phyloP scores from a whole-genome alignment of 106 monocot genomes.

The Phalaenopsis equestris region DNA sequence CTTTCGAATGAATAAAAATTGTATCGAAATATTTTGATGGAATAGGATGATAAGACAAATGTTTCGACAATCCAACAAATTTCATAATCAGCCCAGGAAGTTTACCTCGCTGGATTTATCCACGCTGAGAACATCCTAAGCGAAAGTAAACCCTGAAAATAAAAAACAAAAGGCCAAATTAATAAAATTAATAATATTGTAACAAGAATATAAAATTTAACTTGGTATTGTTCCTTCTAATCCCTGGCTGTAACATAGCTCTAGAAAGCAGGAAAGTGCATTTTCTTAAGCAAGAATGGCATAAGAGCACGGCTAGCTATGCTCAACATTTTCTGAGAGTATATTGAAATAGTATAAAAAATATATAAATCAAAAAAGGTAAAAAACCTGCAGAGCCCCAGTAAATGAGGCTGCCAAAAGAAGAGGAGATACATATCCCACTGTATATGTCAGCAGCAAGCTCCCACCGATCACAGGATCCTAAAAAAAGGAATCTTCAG shows the following conservation, averaged over 20 bases:
- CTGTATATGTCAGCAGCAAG: constrained; percentile 85
- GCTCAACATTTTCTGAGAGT: no score
- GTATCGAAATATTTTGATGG: no score
- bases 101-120: constrained; percentile 94
- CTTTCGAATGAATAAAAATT: no score
- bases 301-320: no score
- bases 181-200: background rate
- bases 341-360: no score
- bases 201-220: background rate
- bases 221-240: background rate
- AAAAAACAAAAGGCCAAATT: background rate
- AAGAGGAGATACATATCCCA: constrained; percentile 95
- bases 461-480: constrained; percentile 88
- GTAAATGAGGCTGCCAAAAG: constrained; percentile 94
- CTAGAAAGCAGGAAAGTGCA: background rate
- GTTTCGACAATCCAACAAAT: no score
- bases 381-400: constrained; percentile 72
- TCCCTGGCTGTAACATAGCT: background rate
- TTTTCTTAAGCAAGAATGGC: background rate
- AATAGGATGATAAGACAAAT: no score
- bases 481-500: constrained; percentile 25
- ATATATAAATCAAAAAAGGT: constrained; percentile 4
- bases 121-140: constrained; percentile 90
- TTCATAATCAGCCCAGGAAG: no score
- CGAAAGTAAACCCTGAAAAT: constrained; percentile 81